Conservation (phyloP, 257 asterid genomes). For the Penstemon eatonii region DNA sequence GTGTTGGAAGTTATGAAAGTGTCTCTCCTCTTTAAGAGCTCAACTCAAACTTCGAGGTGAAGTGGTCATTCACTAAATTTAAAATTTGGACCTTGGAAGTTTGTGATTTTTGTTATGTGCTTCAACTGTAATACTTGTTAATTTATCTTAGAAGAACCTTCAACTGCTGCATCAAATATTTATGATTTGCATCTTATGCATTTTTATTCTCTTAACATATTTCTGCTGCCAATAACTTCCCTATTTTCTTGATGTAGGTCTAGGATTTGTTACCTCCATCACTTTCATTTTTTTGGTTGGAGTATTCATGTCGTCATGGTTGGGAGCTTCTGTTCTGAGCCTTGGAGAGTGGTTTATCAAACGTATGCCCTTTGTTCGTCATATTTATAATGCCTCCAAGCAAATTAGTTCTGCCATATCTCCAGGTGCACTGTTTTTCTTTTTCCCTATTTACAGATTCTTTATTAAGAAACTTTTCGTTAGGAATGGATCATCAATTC, state of each 20-base stretch:
- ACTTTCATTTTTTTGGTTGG: conserved; percentile 79
- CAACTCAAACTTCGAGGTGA: no score
- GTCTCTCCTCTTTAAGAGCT: no score
- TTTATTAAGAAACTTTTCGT: background rate
- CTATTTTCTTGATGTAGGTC: conserved; percentile 45
- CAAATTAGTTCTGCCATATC: conserved; percentile 83
- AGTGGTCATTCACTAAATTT: no score
- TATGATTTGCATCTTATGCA: conserved; percentile 1
- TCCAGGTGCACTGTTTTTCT: conserved; percentile 50
- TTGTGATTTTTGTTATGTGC: conserved; percentile 10
- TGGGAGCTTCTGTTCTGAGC: conserved; percentile 71
- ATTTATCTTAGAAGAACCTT: conserved; percentile 17
- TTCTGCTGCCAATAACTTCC: conserved; percentile 21
- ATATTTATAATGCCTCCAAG: conserved; percentile 76
- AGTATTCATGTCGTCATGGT: conserved; percentile 81
- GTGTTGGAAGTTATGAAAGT: no score
- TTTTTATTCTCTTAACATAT: conserved; percentile 1
- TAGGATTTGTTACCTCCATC: conserved; percentile 73
- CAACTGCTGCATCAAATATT: conserved; percentile 3
- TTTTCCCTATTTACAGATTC: conserved; percentile 21
- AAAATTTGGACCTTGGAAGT: background rate
- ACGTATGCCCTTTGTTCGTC: conserved; percentile 83
- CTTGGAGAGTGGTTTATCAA: conserved; percentile 83
- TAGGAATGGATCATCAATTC: conserved; percentile 20
- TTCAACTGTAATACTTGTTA: conserved; percentile 7